Evolutionary conservation across 2,329 filamentous ascomycete species (phyloP).

Genomic region (Aspergillus phoenicis): DNA sequence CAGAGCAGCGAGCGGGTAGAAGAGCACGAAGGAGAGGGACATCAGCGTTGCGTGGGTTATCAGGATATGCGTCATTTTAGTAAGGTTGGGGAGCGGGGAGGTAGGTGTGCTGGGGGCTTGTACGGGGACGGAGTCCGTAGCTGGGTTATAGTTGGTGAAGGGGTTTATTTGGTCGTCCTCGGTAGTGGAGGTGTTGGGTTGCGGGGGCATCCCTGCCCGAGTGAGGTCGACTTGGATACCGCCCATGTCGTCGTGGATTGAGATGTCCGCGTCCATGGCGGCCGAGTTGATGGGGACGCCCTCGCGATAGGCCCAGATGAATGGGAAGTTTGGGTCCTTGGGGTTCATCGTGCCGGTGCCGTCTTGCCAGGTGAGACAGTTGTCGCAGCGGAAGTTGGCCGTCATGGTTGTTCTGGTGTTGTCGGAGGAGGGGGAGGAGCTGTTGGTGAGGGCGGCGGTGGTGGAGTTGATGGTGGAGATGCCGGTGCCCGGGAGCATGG

Average conservation of each 20-base stretch:
- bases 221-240: slow-evolving; percentile 26
- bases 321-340: slow-evolving; percentile 25
- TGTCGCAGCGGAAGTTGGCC: slow-evolving; percentile 57
- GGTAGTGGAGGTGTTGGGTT: slow-evolving; percentile 9
- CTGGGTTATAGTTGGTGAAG: slow-evolving; percentile 23
- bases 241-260: slow-evolving; percentile 30
- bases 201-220: slow-evolving; percentile 8
- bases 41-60: slow-evolving; percentile 31
- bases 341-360: slow-evolving; percentile 18
- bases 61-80: neutral
- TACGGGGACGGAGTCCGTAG: neutral
- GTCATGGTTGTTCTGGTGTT: slow-evolving; percentile 50
- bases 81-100: neutral
- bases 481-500: slow-evolving; percentile 62
- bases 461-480: slow-evolving; percentile 44
- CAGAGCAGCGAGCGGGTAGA: slow-evolving; percentile 29
- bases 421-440: slow-evolving; percentile 46
- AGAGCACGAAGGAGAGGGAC: slow-evolving; percentile 27
- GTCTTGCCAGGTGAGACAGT: slow-evolving; percentile 29
- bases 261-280: slow-evolving; percentile 21
- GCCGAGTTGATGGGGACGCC: slow-evolving; percentile 27
- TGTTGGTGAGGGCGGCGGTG: slow-evolving; percentile 42
- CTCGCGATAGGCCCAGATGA: slow-evolving; percentile 34
- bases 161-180: slow-evolving; percentile 22
- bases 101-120: neutral